Evolutionary conservation across 352 stramenopile genomes (phyloP).

Genomic region (Pythium phragmiticola): DNA sequence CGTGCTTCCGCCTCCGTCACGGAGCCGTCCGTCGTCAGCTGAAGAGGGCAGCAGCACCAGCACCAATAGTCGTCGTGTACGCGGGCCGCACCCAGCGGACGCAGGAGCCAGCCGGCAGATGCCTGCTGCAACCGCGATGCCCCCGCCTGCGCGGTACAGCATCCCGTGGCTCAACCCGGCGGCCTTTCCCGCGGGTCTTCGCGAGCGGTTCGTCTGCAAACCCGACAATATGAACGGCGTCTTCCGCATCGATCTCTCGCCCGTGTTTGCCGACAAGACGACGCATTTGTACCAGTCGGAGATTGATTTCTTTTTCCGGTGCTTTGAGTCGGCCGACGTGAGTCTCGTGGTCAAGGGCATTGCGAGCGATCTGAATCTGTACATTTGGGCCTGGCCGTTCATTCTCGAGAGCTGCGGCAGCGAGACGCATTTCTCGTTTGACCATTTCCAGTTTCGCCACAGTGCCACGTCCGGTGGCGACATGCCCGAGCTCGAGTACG

Average conservation of each 20-base stretch:
- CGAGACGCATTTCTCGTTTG: slow-evolving; percentile 69
- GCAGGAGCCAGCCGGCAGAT: neutral
- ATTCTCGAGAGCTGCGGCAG: slow-evolving; percentile 75
- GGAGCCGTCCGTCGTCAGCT: slow-evolving; percentile 12
- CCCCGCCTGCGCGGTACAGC: slow-evolving; percentile 25
- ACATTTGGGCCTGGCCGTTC: slow-evolving; percentile 81
- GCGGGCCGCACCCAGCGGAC: neutral
- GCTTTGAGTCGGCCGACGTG: slow-evolving; percentile 73
- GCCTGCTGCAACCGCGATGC: neutral
- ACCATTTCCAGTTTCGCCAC: slow-evolving; percentile 75
- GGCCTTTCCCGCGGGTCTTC: slow-evolving; percentile 21
- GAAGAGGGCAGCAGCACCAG: slow-evolving; percentile 1
- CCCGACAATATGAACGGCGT: slow-evolving; percentile 33
- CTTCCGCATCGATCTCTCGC: slow-evolving; percentile 36
- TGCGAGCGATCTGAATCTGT: slow-evolving; percentile 76
- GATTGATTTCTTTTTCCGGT: slow-evolving; percentile 42
- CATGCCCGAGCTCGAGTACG: slow-evolving; percentile 63
- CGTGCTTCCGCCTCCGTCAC: neutral
- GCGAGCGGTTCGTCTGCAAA: slow-evolving; percentile 31
- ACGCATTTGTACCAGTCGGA: slow-evolving; percentile 33
- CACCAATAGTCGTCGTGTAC: neutral
- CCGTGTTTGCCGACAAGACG: slow-evolving; percentile 29
- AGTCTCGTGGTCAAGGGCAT: slow-evolving; percentile 80
- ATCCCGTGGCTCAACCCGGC: slow-evolving; percentile 31
- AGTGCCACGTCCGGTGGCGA: slow-evolving; percentile 29